Evolutionary conservation across 345 rosid species (phyloP).

Genomic region (Erucastrum elatum): DNA sequence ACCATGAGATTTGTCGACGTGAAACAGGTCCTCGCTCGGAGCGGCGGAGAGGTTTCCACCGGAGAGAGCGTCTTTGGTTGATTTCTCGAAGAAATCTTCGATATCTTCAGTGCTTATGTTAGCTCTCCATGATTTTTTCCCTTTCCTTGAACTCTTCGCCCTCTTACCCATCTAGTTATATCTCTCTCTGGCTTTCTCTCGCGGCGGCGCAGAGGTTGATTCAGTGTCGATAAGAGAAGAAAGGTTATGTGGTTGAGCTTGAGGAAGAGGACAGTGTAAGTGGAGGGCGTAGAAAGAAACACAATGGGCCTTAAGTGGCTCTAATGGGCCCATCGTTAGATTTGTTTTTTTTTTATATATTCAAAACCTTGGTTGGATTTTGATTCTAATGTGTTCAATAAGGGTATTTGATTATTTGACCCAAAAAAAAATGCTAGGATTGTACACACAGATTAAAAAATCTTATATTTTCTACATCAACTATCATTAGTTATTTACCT

Average conservation of each 20-base stretch:
- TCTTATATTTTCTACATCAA: no score
- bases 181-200: neutral
- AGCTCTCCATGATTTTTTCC: slow-evolving; percentile 96
- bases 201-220: slow-evolving; percentile 23
- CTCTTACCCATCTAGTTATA: slow-evolving; percentile 59
- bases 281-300: slow-evolving; percentile 7
- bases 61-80: slow-evolving; percentile 80
- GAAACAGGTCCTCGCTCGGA: slow-evolving; percentile 71
- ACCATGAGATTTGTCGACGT: slow-evolving; percentile 75
- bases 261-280: neutral
- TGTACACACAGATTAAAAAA: no score
- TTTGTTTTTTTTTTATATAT: neutral
- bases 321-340: slow-evolving; percentile 24
- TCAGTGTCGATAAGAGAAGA: neutral
- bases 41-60: slow-evolving; percentile 76
- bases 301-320: slow-evolving; percentile 31
- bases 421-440: no score
- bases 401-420: no score
- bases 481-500: no score
- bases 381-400: neutral
- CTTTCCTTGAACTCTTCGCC: slow-evolving; percentile 76
- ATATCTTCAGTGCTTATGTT: slow-evolving; percentile 86
- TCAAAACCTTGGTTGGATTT: neutral
- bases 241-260: neutral
- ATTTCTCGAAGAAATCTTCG: slow-evolving; percentile 66